A percentile compares a stretch with the other conserved stretches of the same genome.
Evolutionary conservation across 768 basidiomycete genomes (phyloP).

Genomic region (Pulveroboletus frians): DNA sequence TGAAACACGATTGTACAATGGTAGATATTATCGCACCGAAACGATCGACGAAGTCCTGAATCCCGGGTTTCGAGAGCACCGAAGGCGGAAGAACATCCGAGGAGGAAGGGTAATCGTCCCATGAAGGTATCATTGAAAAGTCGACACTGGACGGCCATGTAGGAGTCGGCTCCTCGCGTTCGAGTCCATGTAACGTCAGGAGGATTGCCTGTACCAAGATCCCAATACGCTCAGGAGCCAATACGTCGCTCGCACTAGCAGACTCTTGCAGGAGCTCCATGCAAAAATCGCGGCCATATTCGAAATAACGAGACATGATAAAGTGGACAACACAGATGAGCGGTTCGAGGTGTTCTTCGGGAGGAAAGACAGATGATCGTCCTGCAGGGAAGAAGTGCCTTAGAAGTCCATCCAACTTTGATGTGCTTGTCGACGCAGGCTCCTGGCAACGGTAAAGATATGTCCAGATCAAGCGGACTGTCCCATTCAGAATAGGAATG

Average conservation of each 20-base stretch:
- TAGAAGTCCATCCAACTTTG: constrained; percentile 68
- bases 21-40: constrained; percentile 51
- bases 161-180: constrained; percentile 65
- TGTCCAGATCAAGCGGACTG: constrained; percentile 84
- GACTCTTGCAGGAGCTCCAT: constrained; percentile 77
- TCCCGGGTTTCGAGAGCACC: constrained; percentile 55
- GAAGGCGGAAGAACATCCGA: constrained; percentile 56
- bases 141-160: constrained; percentile 76
- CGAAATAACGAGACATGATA: constrained; percentile 75
- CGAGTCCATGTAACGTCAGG: constrained; percentile 63
- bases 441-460: constrained; percentile 94
- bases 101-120: constrained; percentile 67
- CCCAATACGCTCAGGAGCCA: constrained; percentile 68
- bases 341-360: constrained; percentile 73
- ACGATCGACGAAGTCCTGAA: constrained; percentile 69
- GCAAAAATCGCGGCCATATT: constrained; percentile 78
- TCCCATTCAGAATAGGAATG: constrained; percentile 70
- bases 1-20: constrained; percentile 56
- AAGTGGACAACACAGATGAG: constrained; percentile 80
- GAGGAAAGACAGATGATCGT: constrained; percentile 52
- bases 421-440: constrained; percentile 70
- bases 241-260: constrained; percentile 37
- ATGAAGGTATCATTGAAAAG: constrained; percentile 48
- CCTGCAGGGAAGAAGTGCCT: constrained; percentile 78
- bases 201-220: constrained; percentile 76